Evolutionary conservation across 2,329 filamentous ascomycete species (phyloP).

Genomic region (Gliomastix tumulicola): DNA sequence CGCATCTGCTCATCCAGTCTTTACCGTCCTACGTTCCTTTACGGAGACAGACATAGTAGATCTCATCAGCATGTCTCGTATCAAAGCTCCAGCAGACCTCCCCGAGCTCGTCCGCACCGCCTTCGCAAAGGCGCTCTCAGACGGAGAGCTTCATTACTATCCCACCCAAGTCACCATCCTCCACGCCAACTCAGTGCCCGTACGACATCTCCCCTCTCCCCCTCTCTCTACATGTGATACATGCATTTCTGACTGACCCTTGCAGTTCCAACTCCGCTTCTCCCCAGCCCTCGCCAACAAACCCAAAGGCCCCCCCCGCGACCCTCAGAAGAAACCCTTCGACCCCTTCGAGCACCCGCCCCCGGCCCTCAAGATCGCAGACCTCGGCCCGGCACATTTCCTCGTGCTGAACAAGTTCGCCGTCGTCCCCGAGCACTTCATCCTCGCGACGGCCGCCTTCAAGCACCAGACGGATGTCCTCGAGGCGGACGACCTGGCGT

Average conservation of each 20-base stretch:
- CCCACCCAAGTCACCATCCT: conserved; percentile 45
- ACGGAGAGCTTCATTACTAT: conserved; percentile 45
- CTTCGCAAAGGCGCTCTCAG: conserved; percentile 38
- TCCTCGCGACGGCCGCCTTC: conserved; percentile 58
- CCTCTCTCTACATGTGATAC: too few species aligned
- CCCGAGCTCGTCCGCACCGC: conserved; percentile 42
- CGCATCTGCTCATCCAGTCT: too few species aligned
- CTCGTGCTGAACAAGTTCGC: conserved; percentile 73
- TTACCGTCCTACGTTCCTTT: too few species aligned
- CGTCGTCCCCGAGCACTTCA: conserved; percentile 63
- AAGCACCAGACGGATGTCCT: conserved; percentile 59
- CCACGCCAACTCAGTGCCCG: conserved; percentile 31
- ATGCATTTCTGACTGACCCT: not conserved
- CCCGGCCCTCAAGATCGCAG: conserved; percentile 42
- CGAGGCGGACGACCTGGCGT: conserved; percentile 51
- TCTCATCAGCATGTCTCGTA: conserved; percentile 28
- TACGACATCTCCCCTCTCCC: conserved; percentile 17
- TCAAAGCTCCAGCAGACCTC: conserved; percentile 36
- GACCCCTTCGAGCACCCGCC: conserved; percentile 61
- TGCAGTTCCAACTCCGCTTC: conserved; percentile 68
- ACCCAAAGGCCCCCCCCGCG: conserved; percentile 39
- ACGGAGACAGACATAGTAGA: too few species aligned
- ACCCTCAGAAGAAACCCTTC: conserved; percentile 25
- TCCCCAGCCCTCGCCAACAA: conserved; percentile 63
- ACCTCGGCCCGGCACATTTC: conserved; percentile 47